Evolutionary conservation across 2,329 filamentous ascomycete species (phyloP).

Genomic region (Aspergillus candidus): DNA sequence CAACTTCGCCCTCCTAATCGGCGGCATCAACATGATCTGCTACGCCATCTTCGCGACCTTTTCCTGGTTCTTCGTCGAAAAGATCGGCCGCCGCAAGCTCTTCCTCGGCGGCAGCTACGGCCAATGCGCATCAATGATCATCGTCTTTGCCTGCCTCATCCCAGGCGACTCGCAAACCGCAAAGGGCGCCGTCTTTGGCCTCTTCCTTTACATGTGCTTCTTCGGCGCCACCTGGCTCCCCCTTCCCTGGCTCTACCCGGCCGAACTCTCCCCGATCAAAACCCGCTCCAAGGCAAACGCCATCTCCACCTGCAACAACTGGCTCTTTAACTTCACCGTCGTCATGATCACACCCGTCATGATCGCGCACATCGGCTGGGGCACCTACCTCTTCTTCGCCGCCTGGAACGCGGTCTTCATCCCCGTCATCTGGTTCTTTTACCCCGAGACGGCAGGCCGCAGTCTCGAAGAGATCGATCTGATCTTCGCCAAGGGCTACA

Average conservation of each 20-base stretch:
- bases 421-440: slow-evolving; percentile 45
- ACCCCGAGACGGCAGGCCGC: slow-evolving; percentile 38
- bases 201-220: slow-evolving; percentile 17
- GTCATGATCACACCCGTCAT: slow-evolving; percentile 40
- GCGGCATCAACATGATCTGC: slow-evolving; percentile 14
- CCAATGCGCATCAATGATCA: slow-evolving; percentile 11
- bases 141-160: slow-evolving; percentile 11
- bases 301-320: slow-evolving; percentile 44
- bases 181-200: slow-evolving; percentile 14
- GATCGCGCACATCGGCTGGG: slow-evolving; percentile 25
- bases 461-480: slow-evolving; percentile 31
- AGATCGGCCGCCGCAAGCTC: slow-evolving; percentile 11
- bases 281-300: slow-evolving; percentile 45
- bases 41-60: slow-evolving; percentile 14
- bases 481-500: slow-evolving; percentile 26
- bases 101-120: slow-evolving; percentile 11
- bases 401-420: slow-evolving; percentile 34
- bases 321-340: slow-evolving; percentile 46
- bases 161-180: slow-evolving; percentile 7
- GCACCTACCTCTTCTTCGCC: slow-evolving; percentile 31
- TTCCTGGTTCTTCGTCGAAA: slow-evolving; percentile 14
- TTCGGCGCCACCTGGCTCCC: slow-evolving; percentile 45
- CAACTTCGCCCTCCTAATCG: slow-evolving; percentile 11
- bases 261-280: slow-evolving; percentile 45
- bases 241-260: slow-evolving; percentile 48